Conservation (phyloP, 768 basidiomycete genomes). For the Agrocybe praecox region DNA sequence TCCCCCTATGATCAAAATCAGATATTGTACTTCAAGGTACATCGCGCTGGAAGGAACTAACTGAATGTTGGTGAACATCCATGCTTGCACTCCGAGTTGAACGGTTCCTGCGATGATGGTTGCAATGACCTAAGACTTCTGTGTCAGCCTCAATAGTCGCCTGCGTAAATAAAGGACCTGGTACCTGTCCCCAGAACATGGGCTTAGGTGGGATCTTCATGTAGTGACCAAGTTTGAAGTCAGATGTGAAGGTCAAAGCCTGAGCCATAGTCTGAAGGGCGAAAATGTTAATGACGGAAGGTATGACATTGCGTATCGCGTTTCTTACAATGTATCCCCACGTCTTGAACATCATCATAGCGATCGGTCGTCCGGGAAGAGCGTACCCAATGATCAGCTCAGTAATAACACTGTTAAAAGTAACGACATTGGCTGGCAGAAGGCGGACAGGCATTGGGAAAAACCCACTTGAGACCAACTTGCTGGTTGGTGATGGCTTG, state of each 20-base stretch:
- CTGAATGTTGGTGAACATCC: conserved; percentile 64
- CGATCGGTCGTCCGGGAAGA: conserved; percentile 68
- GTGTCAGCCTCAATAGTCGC: too few species aligned
- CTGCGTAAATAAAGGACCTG: too few species aligned
- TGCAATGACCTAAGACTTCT: conserved; percentile 41
- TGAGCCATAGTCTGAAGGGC: conserved; percentile 48
- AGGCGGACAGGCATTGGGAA: background rate
- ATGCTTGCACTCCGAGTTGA: conserved; percentile 63
- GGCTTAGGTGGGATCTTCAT: conserved; percentile 68
- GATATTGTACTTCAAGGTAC: background rate
- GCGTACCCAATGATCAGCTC: conserved; percentile 77
- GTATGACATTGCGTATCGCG: conserved; percentile 1
- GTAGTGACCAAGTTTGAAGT: conserved; percentile 74
- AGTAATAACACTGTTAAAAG: conserved; percentile 59
- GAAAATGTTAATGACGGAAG: background rate
- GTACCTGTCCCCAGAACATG: conserved; percentile 51
- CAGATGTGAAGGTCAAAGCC: conserved; percentile 58
- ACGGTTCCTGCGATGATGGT: conserved; percentile 62
- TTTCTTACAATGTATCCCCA: conserved; percentile 51
- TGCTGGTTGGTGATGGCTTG: conserved; percentile 79
- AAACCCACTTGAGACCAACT: conserved; percentile 55
- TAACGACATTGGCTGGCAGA: background rate
- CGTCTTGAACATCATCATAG: conserved; percentile 74
- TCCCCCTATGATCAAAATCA: conserved; percentile 32
- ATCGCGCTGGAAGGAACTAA: background rate